A percentile compares a stretch with the other conserved stretches of the same genome.
Evolutionary conservation across 148 eudicot genomes (phyloP).

Genomic region (Nepenthes mirabilis): DNA sequence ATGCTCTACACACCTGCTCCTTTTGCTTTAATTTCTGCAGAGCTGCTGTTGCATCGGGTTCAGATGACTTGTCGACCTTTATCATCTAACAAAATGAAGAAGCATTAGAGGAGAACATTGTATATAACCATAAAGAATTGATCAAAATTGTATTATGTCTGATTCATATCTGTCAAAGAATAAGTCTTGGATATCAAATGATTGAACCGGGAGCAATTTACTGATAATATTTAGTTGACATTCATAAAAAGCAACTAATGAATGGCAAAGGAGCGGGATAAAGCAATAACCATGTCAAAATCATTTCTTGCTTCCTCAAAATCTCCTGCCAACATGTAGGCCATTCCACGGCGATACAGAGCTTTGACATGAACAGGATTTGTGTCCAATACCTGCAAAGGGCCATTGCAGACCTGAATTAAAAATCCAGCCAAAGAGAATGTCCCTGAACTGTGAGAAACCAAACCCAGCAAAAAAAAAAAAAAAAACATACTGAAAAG

Average conservation of each 20-base stretch:
- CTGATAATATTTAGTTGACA: too few relatives aligned
- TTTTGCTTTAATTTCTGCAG: conserved; percentile 72
- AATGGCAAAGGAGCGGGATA: background rate
- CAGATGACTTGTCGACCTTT: conserved; percentile 76
- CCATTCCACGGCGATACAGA: conserved; percentile 97
- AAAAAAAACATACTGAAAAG: too few relatives aligned
- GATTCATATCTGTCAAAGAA: too few relatives aligned
- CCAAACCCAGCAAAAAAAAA: too few relatives aligned
- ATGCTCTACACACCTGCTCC: conserved; percentile 53
- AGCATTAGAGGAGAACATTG: background rate
- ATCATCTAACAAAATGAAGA: conserved; percentile 49
- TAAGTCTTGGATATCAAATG: too few relatives aligned
- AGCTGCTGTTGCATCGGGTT: conserved; percentile 79
- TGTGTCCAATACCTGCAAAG: conserved; percentile 68
- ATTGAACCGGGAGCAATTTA: too few relatives aligned
- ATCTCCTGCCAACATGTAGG: conserved; percentile 76
- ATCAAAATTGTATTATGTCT: too few relatives aligned
- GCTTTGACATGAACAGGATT: conserved; percentile 89
- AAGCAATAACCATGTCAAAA: conserved; percentile 56
- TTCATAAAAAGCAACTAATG: too few relatives aligned
- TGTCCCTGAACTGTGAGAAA: too few relatives aligned
- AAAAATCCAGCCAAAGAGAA: background rate
- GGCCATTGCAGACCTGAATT: background rate
- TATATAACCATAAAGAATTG: too few relatives aligned
- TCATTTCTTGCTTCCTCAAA: conserved; percentile 85